Conservation (phyloP, 2,329 filamentous ascomycete genomes). For the Podosphaera fusca region DNA sequence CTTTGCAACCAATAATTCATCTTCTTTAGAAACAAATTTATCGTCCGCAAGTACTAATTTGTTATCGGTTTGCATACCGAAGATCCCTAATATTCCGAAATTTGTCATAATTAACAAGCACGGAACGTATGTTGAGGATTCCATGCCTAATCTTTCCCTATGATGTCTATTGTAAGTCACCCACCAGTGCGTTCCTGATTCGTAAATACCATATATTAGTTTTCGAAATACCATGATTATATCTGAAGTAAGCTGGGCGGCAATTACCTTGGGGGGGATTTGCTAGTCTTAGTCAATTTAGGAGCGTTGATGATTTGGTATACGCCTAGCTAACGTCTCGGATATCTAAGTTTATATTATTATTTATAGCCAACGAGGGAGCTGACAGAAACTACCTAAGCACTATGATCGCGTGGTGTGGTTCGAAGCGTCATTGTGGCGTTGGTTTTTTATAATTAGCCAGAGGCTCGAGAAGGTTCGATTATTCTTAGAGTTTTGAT, state of each 20-base stretch:
- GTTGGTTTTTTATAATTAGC: no score
- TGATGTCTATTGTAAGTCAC: background rate
- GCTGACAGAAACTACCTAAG: no score
- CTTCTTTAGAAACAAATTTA: background rate
- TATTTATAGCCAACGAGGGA: no score
- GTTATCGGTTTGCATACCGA: constrained; percentile 2
- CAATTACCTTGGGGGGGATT: background rate
- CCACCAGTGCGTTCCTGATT: constrained; percentile 2
- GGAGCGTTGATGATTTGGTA: background rate
- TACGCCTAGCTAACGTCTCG: background rate
- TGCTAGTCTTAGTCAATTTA: background rate
- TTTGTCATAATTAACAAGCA: background rate
- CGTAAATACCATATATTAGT: constrained; percentile 1
- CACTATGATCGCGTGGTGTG: no score
- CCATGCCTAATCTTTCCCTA: background rate
- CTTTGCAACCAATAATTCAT: background rate
- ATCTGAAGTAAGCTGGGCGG: background rate
- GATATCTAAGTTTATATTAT: no score
- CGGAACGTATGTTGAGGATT: background rate
- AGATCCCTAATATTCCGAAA: background rate
- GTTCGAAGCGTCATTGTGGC: no score
- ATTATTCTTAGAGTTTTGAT: no score
- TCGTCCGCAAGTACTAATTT: background rate
- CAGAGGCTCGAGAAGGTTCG: no score
- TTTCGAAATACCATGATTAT: background rate